Percentiles rank a stretch among this genome's conserved stretches.
phyloP scores from a whole-genome alignment of 2,329 filamentous ascomycete species.

The Apiospora saccharicola region DNA sequence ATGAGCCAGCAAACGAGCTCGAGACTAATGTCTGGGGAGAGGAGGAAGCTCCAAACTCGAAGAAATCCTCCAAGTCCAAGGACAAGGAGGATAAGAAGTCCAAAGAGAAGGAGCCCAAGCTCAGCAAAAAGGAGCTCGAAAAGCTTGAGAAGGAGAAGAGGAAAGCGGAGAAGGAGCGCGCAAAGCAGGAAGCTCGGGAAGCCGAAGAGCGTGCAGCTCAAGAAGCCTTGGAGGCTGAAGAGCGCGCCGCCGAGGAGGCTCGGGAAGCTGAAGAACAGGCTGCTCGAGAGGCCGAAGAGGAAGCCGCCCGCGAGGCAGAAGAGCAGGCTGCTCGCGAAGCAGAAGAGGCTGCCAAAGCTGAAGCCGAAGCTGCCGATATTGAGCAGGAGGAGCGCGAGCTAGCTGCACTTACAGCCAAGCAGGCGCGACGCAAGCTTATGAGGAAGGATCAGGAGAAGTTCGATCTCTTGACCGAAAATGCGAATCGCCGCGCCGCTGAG shows the following conservation, averaged over 20 bases:
- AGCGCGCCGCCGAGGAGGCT: slow-evolving; percentile 40
- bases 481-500: slow-evolving; percentile 50
- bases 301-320: slow-evolving; percentile 36
- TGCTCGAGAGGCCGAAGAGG: slow-evolving; percentile 48
- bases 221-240: slow-evolving; percentile 40
- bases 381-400: slow-evolving; percentile 28
- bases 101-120: slow-evolving; percentile 50
- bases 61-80: slow-evolving; percentile 50
- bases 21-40: slow-evolving; percentile 44
- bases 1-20: slow-evolving; percentile 49
- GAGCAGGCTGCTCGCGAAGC: slow-evolving; percentile 30
- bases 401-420: slow-evolving; percentile 54
- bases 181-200: slow-evolving; percentile 46
- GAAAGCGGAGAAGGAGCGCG: slow-evolving; percentile 51
- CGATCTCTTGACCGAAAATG: slow-evolving; percentile 52
- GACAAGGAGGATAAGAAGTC: slow-evolving; percentile 53
- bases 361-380: slow-evolving; percentile 25
- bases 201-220: slow-evolving; percentile 34
- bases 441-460: slow-evolving; percentile 19
- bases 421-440: slow-evolving; percentile 50
- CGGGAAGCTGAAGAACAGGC: slow-evolving; percentile 43
- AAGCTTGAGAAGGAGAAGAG: slow-evolving; percentile 54
- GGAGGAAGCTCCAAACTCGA: slow-evolving; percentile 39
- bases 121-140: slow-evolving; percentile 58
- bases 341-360: slow-evolving; percentile 31